Evolutionary conservation across 2,329 filamentous ascomycete species (phyloP).

Genomic region (Aureobasidium pullulans): DNA sequence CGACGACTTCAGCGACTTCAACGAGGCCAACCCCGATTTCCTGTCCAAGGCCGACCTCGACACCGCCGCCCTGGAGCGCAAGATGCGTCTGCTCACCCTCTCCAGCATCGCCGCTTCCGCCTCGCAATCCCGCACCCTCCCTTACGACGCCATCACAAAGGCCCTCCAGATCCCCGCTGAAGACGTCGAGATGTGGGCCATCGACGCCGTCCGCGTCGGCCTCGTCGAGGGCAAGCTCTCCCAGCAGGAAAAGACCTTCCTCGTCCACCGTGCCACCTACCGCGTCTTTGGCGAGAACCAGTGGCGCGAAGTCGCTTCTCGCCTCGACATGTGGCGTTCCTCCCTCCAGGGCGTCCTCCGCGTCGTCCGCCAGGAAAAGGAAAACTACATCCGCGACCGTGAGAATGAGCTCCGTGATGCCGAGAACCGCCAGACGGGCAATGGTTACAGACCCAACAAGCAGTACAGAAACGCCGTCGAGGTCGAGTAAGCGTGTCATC

Average conservation of each 20-base stretch:
- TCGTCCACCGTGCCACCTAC: conserved; percentile 94
- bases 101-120: conserved; percentile 79
- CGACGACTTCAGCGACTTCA: conserved; percentile 93
- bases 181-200: conserved; percentile 97
- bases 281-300: conserved; percentile 96
- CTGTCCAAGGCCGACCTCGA: conserved; percentile 68
- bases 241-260: conserved; percentile 85
- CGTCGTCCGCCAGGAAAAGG: conserved; percentile 73
- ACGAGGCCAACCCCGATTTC: conserved; percentile 82
- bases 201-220: conserved; percentile 92
- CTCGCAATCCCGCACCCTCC: conserved; percentile 70
- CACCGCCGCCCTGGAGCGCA: conserved; percentile 70
- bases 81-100: conserved; percentile 93
- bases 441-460: conserved; percentile 22
- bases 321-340: conserved; percentile 84
- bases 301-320: conserved; percentile 87
- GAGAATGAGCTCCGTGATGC: conserved; percentile 56
- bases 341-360: conserved; percentile 71
- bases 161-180: conserved; percentile 73
- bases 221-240: conserved; percentile 95
- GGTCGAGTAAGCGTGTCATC: conserved; percentile 17
- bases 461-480: conserved; percentile 23
- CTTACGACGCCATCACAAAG: conserved; percentile 77
- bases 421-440: conserved; percentile 16
- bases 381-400: conserved; percentile 66